Evolutionary conservation across 331 rosid genomes (phyloP).

Genomic region (Malus hybrid): DNA sequence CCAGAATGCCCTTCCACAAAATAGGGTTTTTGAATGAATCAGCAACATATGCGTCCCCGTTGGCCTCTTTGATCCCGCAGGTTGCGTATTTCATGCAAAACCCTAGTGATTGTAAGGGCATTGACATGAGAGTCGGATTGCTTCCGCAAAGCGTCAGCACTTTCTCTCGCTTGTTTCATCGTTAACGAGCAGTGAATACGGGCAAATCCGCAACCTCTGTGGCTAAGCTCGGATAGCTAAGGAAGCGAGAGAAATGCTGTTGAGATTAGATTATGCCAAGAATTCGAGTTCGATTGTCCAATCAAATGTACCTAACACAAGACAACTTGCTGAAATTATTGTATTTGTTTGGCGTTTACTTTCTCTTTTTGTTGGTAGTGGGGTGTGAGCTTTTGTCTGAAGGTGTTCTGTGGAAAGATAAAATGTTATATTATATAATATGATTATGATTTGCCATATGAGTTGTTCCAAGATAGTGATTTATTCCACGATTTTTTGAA

Average conservation of each 20-base stretch:
- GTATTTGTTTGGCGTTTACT: neutral
- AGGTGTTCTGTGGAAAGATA: neutral
- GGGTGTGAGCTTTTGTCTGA: neutral
- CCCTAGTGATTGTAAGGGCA: slow-evolving; percentile 31
- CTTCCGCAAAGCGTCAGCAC: slow-evolving; percentile 18
- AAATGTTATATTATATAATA: neutral
- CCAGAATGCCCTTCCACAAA: slow-evolving; percentile 66
- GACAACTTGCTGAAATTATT: neutral
- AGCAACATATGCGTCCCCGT: slow-evolving; percentile 49
- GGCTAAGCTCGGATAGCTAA: neutral
- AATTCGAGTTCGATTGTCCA: neutral
- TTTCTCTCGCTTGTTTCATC: slow-evolving; percentile 20
- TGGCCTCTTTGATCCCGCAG: slow-evolving; percentile 50
- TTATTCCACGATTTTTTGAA: neutral
- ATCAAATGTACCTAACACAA: neutral
- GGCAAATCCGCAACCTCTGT: no score
- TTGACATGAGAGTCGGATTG: slow-evolving; percentile 58
- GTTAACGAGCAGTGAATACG: neutral
- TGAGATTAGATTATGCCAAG: neutral
- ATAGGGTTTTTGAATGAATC: slow-evolving; percentile 37
- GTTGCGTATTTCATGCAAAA: slow-evolving; percentile 54
- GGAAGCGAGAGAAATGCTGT: neutral
- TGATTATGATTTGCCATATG: slow-evolving; percentile 1
- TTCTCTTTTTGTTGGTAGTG: neutral
- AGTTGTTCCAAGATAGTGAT: neutral